Conservation (phyloP, 805 yeast species). For the Candida nanaspora region DNA sequence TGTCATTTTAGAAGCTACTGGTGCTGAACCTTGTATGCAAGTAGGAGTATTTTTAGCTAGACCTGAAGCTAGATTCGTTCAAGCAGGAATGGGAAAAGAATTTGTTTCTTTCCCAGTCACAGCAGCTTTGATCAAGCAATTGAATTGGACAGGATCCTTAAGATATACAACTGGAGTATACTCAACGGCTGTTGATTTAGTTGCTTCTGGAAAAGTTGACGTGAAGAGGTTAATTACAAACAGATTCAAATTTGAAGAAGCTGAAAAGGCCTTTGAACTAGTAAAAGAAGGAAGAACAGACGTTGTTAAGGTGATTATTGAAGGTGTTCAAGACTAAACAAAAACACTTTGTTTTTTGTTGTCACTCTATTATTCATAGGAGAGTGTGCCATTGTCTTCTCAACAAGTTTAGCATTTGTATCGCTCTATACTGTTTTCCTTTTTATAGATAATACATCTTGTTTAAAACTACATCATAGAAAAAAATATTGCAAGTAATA, state of each 20-base stretch:
- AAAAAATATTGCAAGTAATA: no score
- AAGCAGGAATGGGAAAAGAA: constrained; percentile 14
- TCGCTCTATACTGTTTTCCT: no score
- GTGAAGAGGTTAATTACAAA: constrained; percentile 61
- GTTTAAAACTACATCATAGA: no score
- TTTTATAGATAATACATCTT: no score
- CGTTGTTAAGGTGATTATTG: constrained; percentile 62
- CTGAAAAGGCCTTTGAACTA: constrained; percentile 60
- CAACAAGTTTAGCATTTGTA: no score
- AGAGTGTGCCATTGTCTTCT: no score
- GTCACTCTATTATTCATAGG: no score
- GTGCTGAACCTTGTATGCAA: constrained; percentile 5
- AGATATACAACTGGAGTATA: constrained; percentile 69
- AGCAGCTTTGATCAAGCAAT: constrained; percentile 36
- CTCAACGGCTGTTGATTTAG: constrained; percentile 52
- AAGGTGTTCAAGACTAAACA: constrained; percentile 1
- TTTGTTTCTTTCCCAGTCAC: constrained; percentile 1
- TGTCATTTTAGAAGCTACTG: constrained; percentile 4
- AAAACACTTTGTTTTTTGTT: no score
- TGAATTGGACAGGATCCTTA: constrained; percentile 59
- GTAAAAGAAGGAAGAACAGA: constrained; percentile 41
- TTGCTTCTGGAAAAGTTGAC: constrained; percentile 51
- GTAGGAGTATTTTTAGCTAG: constrained; percentile 8
- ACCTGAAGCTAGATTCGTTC: constrained; percentile 16
- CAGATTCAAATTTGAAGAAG: constrained; percentile 56